A percentile compares a stretch with the other conserved stretches of the same genome.
Evolutionary conservation across 164 flowering plant species (phyloP).

Genomic region (Umbellularia californica): DNA sequence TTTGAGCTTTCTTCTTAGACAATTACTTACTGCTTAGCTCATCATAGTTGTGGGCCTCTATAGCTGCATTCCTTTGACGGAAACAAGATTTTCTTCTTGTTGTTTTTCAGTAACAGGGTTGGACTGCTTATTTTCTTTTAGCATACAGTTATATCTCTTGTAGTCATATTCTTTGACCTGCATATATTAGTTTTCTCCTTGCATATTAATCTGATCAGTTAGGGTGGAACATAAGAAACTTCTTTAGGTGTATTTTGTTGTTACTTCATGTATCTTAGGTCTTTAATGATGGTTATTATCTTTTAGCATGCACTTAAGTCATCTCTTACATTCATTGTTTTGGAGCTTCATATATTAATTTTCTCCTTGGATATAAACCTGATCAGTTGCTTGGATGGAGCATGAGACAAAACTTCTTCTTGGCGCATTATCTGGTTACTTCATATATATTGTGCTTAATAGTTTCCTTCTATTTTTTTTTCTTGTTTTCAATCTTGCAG

Average conservation of each 20-base stretch:
- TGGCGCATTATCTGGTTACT: neutral
- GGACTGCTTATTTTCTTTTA: neutral
- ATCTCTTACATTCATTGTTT: neutral
- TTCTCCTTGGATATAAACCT: neutral
- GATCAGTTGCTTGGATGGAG: neutral
- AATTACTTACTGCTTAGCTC: neutral
- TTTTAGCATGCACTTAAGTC: neutral
- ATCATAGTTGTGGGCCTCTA: neutral
- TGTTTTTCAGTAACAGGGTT: neutral
- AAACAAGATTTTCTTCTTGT: neutral
- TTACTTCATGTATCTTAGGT: neutral
- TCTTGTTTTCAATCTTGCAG: slow-evolving; percentile 38
- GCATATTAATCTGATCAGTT: neutral
- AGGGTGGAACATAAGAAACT: neutral
- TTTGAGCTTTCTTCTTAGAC: neutral
- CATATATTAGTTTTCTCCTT: too few relatives aligned
- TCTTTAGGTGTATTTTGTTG: too few relatives aligned
- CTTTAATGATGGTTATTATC: neutral
- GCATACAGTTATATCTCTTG: neutral
- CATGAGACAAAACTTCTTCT: neutral
- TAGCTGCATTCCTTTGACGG: neutral
- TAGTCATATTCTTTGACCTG: neutral
- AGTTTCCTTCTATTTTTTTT: neutral
- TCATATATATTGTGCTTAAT: neutral
- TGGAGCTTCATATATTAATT: neutral